These are phyloP conservation scores for Dittrichia graveolens DNA, from an alignment of 129 eudicot species.

Conservation along the genomic window DNA sequence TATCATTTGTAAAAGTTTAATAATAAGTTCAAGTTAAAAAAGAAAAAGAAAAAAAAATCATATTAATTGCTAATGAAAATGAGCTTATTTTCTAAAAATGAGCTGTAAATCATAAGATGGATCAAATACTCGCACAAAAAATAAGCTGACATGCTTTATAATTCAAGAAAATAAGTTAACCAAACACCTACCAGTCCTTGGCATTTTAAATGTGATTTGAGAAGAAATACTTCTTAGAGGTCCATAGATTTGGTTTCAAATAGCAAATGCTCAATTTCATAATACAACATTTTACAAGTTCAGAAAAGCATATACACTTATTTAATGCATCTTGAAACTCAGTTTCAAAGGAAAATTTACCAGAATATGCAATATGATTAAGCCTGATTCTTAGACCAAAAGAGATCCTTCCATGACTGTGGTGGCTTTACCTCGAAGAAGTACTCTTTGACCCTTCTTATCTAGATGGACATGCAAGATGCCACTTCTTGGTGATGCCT, in stretches of 20 bases:
- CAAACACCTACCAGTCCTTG: too few species aligned
- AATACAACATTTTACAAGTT: background rate
- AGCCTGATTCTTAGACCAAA: constrained; percentile 37
- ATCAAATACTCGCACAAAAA: too few species aligned
- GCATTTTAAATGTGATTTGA: too few species aligned
- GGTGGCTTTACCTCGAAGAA: constrained; percentile 66
- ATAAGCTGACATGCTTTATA: too few species aligned
- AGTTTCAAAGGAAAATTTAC: background rate
- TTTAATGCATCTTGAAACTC: constrained; percentile 8
- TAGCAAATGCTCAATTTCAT: background rate
- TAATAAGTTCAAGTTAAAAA: too few species aligned
- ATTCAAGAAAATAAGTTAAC: too few species aligned
- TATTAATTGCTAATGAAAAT: too few species aligned
- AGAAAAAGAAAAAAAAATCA: too few species aligned
- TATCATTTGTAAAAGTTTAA: too few species aligned
- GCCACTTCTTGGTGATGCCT: constrained; percentile 89
- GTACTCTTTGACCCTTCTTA: constrained; percentile 63
- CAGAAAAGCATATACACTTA: background rate
- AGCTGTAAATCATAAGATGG: too few species aligned
- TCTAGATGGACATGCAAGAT: constrained; percentile 63
- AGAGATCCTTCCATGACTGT: constrained; percentile 79
- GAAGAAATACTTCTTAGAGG: background rate
- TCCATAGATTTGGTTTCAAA: background rate
- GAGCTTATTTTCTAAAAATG: too few species aligned
- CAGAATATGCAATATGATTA: background rate